phyloP scores from a whole-genome alignment of 306 rosid species.

The Arachis stenosperma region DNA sequence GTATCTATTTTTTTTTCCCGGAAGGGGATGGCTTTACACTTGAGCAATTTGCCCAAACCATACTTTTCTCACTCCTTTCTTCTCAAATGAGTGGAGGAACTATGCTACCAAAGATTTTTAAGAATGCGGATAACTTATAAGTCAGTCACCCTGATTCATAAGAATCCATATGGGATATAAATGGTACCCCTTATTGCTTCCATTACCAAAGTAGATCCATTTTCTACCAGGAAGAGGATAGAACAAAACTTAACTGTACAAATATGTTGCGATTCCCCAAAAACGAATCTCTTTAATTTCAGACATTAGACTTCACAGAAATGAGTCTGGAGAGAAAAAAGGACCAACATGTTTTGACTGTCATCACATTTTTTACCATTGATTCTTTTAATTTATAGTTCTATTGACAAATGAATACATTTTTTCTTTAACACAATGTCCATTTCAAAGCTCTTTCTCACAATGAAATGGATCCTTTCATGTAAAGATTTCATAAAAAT shows the following conservation, averaged over 20 bases:
- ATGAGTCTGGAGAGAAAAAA: background rate
- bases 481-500: no score
- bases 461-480: no score
- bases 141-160: background rate
- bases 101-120: constrained; percentile 19
- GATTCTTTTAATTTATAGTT: background rate
- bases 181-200: constrained; percentile 3
- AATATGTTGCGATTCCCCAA: background rate
- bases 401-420: constrained; percentile 9
- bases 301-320: constrained; percentile 1
- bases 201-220: constrained; percentile 7
- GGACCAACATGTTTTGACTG: background rate
- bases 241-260: background rate
- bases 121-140: background rate
- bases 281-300: background rate
- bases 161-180: background rate
- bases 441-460: constrained; percentile 14
- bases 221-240: constrained; percentile 15
- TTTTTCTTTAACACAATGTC: constrained; percentile 16
- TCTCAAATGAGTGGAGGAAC: background rate
- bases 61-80: constrained; percentile 7
- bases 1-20: background rate
- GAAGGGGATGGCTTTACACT: background rate
- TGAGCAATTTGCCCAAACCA: constrained; percentile 24
- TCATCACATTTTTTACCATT: background rate